Base-by-base conservation (phyloP, 805 yeast genomes). In the Candida rishiriensis region DNA sequence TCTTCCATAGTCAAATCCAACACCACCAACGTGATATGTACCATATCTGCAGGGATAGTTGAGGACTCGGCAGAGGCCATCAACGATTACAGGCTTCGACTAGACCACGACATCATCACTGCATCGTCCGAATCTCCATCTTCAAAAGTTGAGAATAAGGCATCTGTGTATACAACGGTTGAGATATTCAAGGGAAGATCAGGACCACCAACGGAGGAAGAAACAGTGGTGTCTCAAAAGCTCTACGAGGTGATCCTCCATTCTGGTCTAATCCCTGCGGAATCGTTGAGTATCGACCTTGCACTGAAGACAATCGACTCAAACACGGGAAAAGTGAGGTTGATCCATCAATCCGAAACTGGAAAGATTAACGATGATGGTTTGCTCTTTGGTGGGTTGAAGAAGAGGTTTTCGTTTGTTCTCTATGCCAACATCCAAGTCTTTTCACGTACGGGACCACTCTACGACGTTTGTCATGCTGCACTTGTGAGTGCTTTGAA, bases 181-280 rank as follows among this genome's bases (percentile, higher is more conserved):
- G 89, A 85, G 50, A 78, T 87, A 10, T 77, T 81, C 45, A 69
- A 89, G 42, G 96, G 96, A 29, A 71, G 88, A 42, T 60, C 68
- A 9, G 93, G 95, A 12, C 86, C 88, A 1, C 95, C 96, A 28
- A 79, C 90, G 1, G 86, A 82, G 53, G 96, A 88, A 64, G 96
- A 88, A 59, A 86, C 85, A 81, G 78, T 76, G 29, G 56, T 84
- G 16, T 77, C 87, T 1, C 95, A 87, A 60, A 69, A 69, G 46
- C 54, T 86, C 18, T 79, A 79, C 54, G 85, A 85, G 50, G 67
- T 76, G 5, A 59, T 88, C 5, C 63, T 76, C 38, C 81, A 79
- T 48, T 76, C 85, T 11, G 75, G 77, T 28, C 49, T 85, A 17
- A 61, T 85, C 15, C 64, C 75, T 2, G 66, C 68, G 36, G 60